phyloP scores from a whole-genome alignment of 2,329 filamentous ascomycete species.

The Dactylella cylindrospora region DNA sequence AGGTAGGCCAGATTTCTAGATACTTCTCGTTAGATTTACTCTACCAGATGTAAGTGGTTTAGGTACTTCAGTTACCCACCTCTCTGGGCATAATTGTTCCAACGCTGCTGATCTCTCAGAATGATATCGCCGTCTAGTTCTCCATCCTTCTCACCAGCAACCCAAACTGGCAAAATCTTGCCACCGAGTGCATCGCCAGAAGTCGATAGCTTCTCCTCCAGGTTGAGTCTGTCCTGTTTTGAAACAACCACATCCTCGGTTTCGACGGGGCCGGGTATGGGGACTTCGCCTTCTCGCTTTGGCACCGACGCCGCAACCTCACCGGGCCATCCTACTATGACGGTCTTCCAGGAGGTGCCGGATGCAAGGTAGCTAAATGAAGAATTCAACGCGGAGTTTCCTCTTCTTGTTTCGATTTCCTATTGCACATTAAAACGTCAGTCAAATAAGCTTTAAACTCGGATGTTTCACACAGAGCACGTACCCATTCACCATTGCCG shows the following conservation, averaged over 20 bases:
- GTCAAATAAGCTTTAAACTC: not conserved
- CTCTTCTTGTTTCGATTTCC: conserved; percentile 75
- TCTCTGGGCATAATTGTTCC: conserved; percentile 87
- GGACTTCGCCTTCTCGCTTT: conserved; percentile 13
- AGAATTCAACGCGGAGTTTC: conserved; percentile 89
- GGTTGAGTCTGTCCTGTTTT: conserved; percentile 66
- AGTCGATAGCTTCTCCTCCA: conserved; percentile 65
- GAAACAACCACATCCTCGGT: conserved; percentile 70
- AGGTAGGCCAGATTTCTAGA: conserved; percentile 78
- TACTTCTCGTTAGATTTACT: conserved; percentile 12
- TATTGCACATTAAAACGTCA: conserved; percentile 51
- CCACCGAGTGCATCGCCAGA: conserved; percentile 52
- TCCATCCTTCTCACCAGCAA: conserved; percentile 72
- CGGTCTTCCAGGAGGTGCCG: conserved; percentile 86
- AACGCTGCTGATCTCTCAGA: conserved; percentile 79
- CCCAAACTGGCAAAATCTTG: conserved; percentile 83
- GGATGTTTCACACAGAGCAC: conserved; percentile 39
- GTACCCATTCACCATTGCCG: conserved; percentile 61
- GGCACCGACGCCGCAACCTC: conserved; percentile 60
- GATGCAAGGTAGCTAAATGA: conserved; percentile 86
- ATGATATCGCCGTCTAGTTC: conserved; percentile 64
- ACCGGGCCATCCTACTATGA: conserved; percentile 90
- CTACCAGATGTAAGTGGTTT: not conserved
- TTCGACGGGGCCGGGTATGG: conserved; percentile 38
- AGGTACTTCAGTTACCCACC: conserved; percentile 30